A percentile compares a stretch with the other conserved stretches of the same genome.
These are phyloP conservation scores for Syzygium syzygioides DNA, from an alignment of 441 rosid genomes.

Conservation along the genomic window DNA sequence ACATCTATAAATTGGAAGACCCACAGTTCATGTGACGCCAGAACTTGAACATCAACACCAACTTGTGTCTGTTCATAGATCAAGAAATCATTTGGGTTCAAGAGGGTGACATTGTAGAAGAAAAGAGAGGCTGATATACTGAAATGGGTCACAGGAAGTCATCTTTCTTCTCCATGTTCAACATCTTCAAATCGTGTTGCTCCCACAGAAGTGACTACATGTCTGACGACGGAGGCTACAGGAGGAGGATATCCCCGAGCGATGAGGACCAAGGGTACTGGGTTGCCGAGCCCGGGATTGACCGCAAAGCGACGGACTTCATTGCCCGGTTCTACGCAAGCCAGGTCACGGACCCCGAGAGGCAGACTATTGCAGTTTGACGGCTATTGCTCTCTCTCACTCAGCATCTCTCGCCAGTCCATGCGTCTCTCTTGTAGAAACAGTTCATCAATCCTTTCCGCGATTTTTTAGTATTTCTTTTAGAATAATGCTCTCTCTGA, in stretches of 20 bases:
- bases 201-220: slow-evolving; percentile 43
- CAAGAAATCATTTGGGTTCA: background rate
- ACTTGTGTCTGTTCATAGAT: background rate
- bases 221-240: slow-evolving; percentile 48
- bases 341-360: slow-evolving; percentile 42
- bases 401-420: background rate
- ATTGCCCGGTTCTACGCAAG: slow-evolving; percentile 55
- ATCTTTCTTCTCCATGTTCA: slow-evolving; percentile 41
- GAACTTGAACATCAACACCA: background rate
- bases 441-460: background rate
- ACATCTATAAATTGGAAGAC: background rate
- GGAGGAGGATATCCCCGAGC: slow-evolving; percentile 37
- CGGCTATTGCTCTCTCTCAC: background rate
- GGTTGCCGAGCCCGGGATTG: slow-evolving; percentile 74
- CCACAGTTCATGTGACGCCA: background rate
- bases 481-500: background rate
- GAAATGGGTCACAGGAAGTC: slow-evolving; percentile 36
- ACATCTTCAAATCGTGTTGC: slow-evolving; percentile 53
- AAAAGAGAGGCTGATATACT: background rate
- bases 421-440: background rate
- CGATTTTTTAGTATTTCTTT: background rate
- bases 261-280: slow-evolving; percentile 69
- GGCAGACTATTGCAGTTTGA: slow-evolving; percentile 35
- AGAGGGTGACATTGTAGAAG: background rate
- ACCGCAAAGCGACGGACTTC: slow-evolving; percentile 59